phyloP scores from a whole-genome alignment of 179 eudicot genomes.

The Beta lomatogona region DNA sequence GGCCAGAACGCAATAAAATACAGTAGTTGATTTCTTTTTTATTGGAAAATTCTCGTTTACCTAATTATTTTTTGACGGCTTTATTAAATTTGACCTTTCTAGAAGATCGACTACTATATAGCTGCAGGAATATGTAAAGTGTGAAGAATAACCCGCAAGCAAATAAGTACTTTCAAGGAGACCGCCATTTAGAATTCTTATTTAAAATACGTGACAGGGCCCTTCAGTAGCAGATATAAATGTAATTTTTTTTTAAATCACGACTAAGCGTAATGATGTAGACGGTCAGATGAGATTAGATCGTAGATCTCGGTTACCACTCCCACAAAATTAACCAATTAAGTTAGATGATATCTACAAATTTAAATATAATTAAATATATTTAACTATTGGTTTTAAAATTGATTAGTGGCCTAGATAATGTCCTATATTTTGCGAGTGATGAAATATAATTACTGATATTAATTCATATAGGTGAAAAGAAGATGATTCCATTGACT shows the following conservation, averaged over 20 bases:
- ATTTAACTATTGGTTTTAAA: too few relatives aligned
- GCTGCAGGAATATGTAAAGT: neutral
- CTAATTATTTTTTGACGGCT: conserved; percentile 1
- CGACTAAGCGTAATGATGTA: too few relatives aligned
- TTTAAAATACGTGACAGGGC: neutral
- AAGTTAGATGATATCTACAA: too few relatives aligned
- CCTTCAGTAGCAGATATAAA: neutral
- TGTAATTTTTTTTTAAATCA: too few relatives aligned
- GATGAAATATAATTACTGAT: too few relatives aligned
- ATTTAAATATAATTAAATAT: too few relatives aligned
- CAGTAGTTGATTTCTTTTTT: neutral
- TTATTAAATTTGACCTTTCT: conserved; percentile 12
- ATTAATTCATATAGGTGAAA: too few relatives aligned
- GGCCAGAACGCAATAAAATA: neutral
- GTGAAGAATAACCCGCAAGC: conserved; percentile 5
- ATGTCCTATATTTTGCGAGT: too few relatives aligned
- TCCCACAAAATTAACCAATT: too few relatives aligned
- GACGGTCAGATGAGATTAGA: too few relatives aligned
- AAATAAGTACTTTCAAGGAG: neutral
- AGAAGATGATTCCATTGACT: neutral
- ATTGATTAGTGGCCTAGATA: too few relatives aligned
- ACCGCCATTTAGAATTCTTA: neutral
- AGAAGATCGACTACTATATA: neutral
- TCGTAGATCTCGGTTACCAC: too few relatives aligned
- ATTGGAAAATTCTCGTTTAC: conserved; percentile 5